Conservation (phyloP, 495 filamentous ascomycete species). For the Hypoxylon crocopeplum region DNA sequence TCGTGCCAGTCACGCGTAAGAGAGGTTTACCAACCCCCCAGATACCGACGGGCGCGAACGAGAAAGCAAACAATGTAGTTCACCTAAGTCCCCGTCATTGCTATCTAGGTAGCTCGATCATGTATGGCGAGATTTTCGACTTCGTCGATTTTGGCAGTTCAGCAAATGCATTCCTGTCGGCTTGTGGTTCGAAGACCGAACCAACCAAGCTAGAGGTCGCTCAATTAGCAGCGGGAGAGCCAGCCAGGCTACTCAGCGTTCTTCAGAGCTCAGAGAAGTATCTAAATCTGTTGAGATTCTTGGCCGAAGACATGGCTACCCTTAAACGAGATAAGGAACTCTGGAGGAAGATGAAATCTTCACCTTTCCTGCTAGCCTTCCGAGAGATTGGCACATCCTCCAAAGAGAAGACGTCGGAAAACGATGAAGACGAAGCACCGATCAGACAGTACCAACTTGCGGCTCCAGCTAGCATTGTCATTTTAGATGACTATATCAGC, state of each 20-base stretch:
- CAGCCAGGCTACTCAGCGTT: constrained; percentile 75
- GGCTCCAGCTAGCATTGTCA: constrained; percentile 70
- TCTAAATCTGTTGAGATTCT: constrained; percentile 74
- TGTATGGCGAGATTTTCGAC: constrained; percentile 89
- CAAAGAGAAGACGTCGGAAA: constrained; percentile 56
- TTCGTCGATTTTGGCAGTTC: constrained; percentile 92
- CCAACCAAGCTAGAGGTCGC: constrained; percentile 87
- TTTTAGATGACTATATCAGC: constrained; percentile 85
- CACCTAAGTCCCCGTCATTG: constrained; percentile 68
- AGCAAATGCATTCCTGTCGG: constrained; percentile 86
- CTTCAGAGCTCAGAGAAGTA: constrained; percentile 86
- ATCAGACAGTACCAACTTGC: constrained; percentile 81
- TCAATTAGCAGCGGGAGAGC: constrained; percentile 75
- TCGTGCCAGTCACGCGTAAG: constrained; percentile 70
- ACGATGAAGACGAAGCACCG: constrained; percentile 72
- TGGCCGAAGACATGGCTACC: constrained; percentile 70
- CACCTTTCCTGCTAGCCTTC: constrained; percentile 79
- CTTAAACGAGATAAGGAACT: constrained; percentile 82
- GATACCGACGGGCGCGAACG: constrained; percentile 27
- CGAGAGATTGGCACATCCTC: constrained; percentile 67
- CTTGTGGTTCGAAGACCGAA: constrained; percentile 87
- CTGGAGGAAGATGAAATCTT: constrained; percentile 74
- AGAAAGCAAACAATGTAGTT: constrained; percentile 36
- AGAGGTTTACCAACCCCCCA: constrained; percentile 28
- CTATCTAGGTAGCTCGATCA: constrained; percentile 76